Percentiles rank a stretch among this genome's conserved stretches.
Conservation (phyloP, 2,329 filamentous ascomycete species). For the Sclerotinia trifoliorum region DNA sequence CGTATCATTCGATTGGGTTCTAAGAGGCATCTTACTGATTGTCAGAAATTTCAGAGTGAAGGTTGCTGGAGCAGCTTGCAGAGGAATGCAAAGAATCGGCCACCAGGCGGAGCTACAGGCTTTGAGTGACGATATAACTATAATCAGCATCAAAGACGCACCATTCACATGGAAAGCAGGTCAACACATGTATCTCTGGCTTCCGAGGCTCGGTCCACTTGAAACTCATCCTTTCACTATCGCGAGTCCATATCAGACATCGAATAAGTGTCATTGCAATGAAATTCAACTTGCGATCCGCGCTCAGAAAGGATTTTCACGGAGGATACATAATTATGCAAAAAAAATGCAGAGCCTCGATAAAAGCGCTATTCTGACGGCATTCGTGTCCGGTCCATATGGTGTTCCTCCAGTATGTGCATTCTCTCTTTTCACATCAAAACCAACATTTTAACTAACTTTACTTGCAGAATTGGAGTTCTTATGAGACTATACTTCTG, state of each 20-base stretch:
- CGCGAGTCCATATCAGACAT: conserved; percentile 52
- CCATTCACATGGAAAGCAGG: conserved; percentile 59
- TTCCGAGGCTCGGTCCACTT: conserved; percentile 53
- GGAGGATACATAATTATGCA: conserved; percentile 51
- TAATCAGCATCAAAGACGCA: conserved; percentile 59
- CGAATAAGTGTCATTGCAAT: conserved; percentile 43
- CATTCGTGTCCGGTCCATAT: conserved; percentile 57
- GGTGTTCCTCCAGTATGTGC: conserved; percentile 48
- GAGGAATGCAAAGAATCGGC: conserved; percentile 46
- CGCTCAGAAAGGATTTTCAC: conserved; percentile 57
- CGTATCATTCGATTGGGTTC: conserved; percentile 61
- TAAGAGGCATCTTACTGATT: conserved; percentile 44
- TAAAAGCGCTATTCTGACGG: conserved; percentile 40
- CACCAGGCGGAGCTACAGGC: conserved; percentile 51
- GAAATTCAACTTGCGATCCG: conserved; percentile 60
- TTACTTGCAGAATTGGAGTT: conserved; percentile 46
- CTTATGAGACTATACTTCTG: conserved; percentile 59
- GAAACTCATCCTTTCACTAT: conserved; percentile 63
- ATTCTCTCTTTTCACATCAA: not conserved
- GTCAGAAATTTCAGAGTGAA: conserved; percentile 54
- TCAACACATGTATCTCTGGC: conserved; percentile 61
- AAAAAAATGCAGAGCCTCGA: conserved; percentile 40
- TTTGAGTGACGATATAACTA: conserved; percentile 52
- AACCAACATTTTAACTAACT: not conserved
- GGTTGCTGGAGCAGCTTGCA: conserved; percentile 27